Conservation (phyloP, 139 green algal genomes). For the Micractinium conductrix region DNA sequence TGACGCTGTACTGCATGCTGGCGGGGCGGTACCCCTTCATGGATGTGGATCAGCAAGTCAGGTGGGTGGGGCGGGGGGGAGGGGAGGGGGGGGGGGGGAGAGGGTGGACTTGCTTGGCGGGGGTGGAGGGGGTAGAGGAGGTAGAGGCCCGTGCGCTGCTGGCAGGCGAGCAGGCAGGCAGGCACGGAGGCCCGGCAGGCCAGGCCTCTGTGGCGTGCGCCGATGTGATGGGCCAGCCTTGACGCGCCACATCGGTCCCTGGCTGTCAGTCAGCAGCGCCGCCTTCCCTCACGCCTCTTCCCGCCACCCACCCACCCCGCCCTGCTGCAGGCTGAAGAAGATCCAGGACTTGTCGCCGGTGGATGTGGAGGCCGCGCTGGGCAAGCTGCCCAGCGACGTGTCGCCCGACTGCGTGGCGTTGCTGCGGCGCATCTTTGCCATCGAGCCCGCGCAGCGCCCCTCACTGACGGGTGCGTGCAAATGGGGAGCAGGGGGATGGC, state of each 20-base stretch:
- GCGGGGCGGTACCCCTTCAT: conserved; percentile 51
- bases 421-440: conserved; percentile 73
- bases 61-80: not conserved
- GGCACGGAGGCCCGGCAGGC: no score
- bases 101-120: not conserved
- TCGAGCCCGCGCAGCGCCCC: conserved; percentile 57
- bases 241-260: no score
- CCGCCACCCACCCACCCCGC: not conserved
- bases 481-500: conserved; percentile 4
- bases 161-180: no score
- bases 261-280: no score
- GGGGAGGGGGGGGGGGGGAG: not conserved
- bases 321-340: conserved; percentile 24
- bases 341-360: conserved; percentile 39
- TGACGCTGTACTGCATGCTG: conserved; percentile 60
- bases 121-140: not conserved
- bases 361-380: conserved; percentile 35
- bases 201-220: no score
- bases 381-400: conserved; percentile 28
- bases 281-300: not conserved
- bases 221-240: no score
- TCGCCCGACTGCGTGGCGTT: conserved; percentile 55
- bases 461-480: conserved; percentile 77
- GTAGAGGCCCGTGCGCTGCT: no score
- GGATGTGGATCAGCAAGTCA: conserved; percentile 34